Base-by-base conservation (phyloP, 1,139 yeast species). In the Arxiozyma heterogenica region DNA sequence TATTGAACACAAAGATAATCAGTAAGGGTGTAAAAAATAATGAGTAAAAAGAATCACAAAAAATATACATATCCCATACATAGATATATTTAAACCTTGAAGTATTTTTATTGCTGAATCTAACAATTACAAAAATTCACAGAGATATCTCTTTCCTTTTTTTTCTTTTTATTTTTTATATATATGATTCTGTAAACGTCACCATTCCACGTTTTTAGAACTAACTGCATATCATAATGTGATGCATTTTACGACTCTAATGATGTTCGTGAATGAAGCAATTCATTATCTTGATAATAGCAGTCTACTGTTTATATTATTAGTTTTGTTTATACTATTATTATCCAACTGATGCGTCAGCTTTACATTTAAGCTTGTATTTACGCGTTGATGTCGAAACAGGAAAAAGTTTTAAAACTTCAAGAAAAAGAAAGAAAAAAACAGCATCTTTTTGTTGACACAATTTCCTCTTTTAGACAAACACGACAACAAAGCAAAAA, bases 401-500 rank as follows among this genome's bases (percentile, higher is more conserved):
- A 11, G 30, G 30, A 27, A 27, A 27, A 27, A 6, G 8, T 11
- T 27, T 27, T 27, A 27, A 27, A 27, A 27, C 11, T 27, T 5
- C 5, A 27, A 27, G 11, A 6, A 27, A 27, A 27, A 27, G 8
- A 27, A 27, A 11, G 8, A 27, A 27, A 27, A 8, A 4, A 21
- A 39, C n/a, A 23, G 41, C 17, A 18, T 17, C 15, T 42, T 7
- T 15, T 22, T 47, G 22, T 49, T 45, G 43, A 38, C 44, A 20
- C 7, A 3, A 45, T 50, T 50, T 18, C 54, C 51, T 21, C 30
- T 50, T 56, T 50, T 49, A 53, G 59, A 54, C 47, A 52, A 34
- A 57, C 56, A 55, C 48, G 59, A 57, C 55, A 59, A 57, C 58
- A 57, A 44, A 25, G 18, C 38, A 18, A 44, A 8, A 17, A n/a